These are phyloP conservation scores for Neonectria neomacrospora DNA, from an alignment of 2,329 filamentous ascomycete species.

Conservation along the genomic window DNA sequence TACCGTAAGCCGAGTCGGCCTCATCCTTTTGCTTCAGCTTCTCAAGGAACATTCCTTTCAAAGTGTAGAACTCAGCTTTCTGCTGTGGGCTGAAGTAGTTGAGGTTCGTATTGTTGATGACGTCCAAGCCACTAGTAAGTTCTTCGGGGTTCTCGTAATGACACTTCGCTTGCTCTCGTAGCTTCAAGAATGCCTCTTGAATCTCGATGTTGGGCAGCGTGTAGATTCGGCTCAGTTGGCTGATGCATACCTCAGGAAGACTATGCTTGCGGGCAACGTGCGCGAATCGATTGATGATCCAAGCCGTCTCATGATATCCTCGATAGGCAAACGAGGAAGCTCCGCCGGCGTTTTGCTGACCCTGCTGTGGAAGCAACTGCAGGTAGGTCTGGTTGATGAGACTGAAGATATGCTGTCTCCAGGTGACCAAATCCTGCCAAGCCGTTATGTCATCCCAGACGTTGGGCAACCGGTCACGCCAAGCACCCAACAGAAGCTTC, in stretches of 20 bases:
- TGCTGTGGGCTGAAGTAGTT: conserved; percentile 97
- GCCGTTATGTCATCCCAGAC: conserved; percentile 99
- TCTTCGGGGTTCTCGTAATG: conserved; percentile 97
- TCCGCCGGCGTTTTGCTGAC: conserved; percentile 80
- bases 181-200: conserved; percentile 96
- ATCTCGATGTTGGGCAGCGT: conserved; percentile 99
- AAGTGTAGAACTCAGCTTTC: conserved; percentile 98
- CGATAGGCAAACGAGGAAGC: conserved; percentile 92
- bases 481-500: conserved; percentile 91
- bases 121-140: conserved; percentile 90
- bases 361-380: conserved; percentile 80
- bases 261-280: conserved; percentile 98
- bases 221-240: conserved; percentile 96
- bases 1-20: conserved; percentile 93
- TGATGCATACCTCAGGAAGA: conserved; percentile 96
- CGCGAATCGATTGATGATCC: conserved; percentile 99
- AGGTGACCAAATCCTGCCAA: conserved; percentile 99
- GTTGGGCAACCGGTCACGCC: conserved; percentile 95
- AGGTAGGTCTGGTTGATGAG: conserved; percentile 97
- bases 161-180: conserved; percentile 98
- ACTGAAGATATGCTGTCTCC: conserved; percentile 98
- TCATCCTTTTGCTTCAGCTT: conserved; percentile 92
- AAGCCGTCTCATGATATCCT: conserved; percentile 97
- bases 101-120: conserved; percentile 99
- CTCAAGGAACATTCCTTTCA: conserved; percentile 99